A percentile compares a stretch with the other conserved stretches of the same genome.
Conservation (phyloP, 2,329 filamentous ascomycete species). For the Ustulina deusta region DNA sequence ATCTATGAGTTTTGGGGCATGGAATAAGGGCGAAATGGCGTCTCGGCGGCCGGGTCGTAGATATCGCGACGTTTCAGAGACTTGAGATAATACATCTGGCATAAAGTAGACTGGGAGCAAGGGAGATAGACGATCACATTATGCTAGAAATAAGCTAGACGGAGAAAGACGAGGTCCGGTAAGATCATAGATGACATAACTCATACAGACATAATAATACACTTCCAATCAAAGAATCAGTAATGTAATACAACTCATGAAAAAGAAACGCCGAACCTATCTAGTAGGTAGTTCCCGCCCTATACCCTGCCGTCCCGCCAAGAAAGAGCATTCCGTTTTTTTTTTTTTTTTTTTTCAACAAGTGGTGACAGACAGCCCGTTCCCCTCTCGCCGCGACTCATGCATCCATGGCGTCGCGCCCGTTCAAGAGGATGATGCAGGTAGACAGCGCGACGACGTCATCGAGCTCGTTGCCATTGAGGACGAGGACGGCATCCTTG, state of each 20-base stretch:
- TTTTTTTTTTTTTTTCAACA: no score
- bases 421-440: constrained; percentile 51
- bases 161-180: constrained; percentile 3
- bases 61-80: not conserved
- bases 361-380: not conserved
- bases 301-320: not conserved
- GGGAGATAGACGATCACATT: not conserved
- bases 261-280: constrained; percentile 28
- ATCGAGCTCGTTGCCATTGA: constrained; percentile 50
- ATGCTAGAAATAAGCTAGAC: constrained; percentile 9
- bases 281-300: no score
- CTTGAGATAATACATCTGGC: not conserved
- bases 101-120: not conserved
- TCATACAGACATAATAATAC: constrained; percentile 33
- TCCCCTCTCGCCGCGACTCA: constrained; percentile 22
- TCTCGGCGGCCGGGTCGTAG: not conserved
- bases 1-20: constrained; percentile 63
- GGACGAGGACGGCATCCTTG: constrained; percentile 50
- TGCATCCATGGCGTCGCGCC: constrained; percentile 52
- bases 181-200: constrained; percentile 31
- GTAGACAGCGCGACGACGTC: constrained; percentile 50
- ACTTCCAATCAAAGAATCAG: constrained; percentile 34
- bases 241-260: constrained; percentile 21
- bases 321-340: not conserved
- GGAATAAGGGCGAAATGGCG: constrained; percentile 23